These are phyloP conservation scores for Penicillium waksmanii DNA, from an alignment of 495 filamentous ascomycete species.

Conservation along the genomic window DNA sequence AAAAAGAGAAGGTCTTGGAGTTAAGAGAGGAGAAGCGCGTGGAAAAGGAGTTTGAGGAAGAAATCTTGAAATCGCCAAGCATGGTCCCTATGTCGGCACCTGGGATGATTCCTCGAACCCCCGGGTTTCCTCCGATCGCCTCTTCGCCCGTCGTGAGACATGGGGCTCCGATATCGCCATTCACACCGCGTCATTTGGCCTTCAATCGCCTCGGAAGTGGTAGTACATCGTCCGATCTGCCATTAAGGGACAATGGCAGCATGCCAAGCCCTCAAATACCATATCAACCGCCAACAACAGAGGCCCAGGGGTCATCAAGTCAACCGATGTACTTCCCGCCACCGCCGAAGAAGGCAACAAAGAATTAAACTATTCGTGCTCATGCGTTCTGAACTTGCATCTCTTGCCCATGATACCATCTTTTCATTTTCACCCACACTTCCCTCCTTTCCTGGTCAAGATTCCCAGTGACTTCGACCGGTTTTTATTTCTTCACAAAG, in stretches of 20 bases:
- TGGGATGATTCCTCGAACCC: slow-evolving; percentile 32
- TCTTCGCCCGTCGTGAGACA: slow-evolving; percentile 20
- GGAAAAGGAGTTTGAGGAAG: slow-evolving; percentile 49
- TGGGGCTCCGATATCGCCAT: slow-evolving; percentile 32
- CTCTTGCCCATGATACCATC: slow-evolving; percentile 30
- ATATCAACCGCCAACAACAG: slow-evolving; percentile 29
- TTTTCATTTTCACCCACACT: slow-evolving; percentile 17
- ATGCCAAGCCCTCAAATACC: slow-evolving; percentile 26
- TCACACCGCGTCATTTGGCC: slow-evolving; percentile 46
- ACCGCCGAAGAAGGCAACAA: slow-evolving; percentile 46
- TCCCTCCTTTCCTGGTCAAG: slow-evolving; percentile 15
- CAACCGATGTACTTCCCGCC: slow-evolving; percentile 48
- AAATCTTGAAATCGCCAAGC: slow-evolving; percentile 48
- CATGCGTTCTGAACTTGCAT: background rate
- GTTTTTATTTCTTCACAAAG: background rate
- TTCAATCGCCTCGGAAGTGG: slow-evolving; percentile 42
- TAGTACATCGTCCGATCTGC: slow-evolving; percentile 42
- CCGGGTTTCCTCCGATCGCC: slow-evolving; percentile 31
- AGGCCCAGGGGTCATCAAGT: slow-evolving; percentile 19
- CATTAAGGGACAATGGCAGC: slow-evolving; percentile 40
- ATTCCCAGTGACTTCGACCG: background rate
- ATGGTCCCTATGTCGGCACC: slow-evolving; percentile 41
- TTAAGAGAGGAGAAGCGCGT: slow-evolving; percentile 44
- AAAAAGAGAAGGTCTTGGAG: slow-evolving; percentile 38
- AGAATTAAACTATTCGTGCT: slow-evolving; percentile 18